Evolutionary conservation across 768 basidiomycete species (phyloP).

Genomic region (Termitomyces sp.): DNA sequence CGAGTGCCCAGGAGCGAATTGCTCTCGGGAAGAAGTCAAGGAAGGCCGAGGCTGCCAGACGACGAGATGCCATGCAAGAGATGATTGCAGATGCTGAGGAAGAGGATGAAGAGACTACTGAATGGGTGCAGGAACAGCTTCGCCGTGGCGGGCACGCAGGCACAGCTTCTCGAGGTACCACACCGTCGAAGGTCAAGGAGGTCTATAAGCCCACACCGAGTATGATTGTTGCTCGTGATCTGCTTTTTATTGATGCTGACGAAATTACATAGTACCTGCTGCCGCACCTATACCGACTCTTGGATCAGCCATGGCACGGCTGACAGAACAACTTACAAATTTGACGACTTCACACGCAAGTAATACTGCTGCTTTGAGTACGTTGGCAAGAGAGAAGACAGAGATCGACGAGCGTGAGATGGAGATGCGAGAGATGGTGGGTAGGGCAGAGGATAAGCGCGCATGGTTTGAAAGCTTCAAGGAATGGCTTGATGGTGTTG

Average conservation of each 20-base stretch:
- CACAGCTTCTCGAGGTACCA: slow-evolving; percentile 24
- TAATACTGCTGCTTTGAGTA: slow-evolving; percentile 49
- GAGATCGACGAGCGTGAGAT: slow-evolving; percentile 63
- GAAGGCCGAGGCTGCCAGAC: slow-evolving; percentile 63
- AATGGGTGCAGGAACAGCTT: slow-evolving; percentile 84
- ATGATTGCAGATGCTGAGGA: slow-evolving; percentile 80
- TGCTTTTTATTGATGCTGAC: slow-evolving; percentile 4
- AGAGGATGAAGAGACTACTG: slow-evolving; percentile 75
- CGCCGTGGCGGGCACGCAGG: slow-evolving; percentile 61
- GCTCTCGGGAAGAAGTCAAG: slow-evolving; percentile 79
- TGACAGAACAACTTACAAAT: slow-evolving; percentile 53
- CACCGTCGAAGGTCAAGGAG: slow-evolving; percentile 37
- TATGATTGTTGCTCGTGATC: slow-evolving; percentile 24
- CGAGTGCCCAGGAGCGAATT: slow-evolving; percentile 81
- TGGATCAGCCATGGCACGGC: slow-evolving; percentile 49
- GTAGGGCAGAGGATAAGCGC: slow-evolving; percentile 68
- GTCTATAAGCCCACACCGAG: slow-evolving; percentile 70
- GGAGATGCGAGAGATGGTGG: slow-evolving; percentile 72
- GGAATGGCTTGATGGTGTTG: slow-evolving; percentile 79
- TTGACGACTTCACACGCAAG: slow-evolving; percentile 64
- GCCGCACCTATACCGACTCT: slow-evolving; percentile 60
- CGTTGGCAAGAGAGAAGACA: slow-evolving; percentile 55
- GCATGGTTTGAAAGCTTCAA: slow-evolving; percentile 76
- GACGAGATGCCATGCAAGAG: slow-evolving; percentile 67
- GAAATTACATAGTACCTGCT: slow-evolving; percentile 51